A percentile compares a stretch with the other conserved stretches of the same genome.
Evolutionary conservation across 495 filamentous ascomycete species (phyloP).

Genomic region (Trichodelitschia bisporula): DNA sequence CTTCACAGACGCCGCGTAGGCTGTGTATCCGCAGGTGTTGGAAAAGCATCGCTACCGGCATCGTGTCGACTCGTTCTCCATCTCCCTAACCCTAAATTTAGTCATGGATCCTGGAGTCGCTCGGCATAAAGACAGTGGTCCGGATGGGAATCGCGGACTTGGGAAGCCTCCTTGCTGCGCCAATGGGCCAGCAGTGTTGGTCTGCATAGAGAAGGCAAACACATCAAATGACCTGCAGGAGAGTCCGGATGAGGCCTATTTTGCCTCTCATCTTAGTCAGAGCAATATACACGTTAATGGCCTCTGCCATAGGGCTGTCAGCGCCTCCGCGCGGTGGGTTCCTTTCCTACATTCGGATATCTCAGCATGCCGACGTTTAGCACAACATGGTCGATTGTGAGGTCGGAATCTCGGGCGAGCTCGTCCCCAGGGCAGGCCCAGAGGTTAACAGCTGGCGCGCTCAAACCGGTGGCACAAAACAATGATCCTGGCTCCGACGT

Average conservation of each 20-base stretch:
- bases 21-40: constrained; percentile 19
- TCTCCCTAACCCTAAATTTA: constrained; percentile 24
- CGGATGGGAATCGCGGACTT: constrained; percentile 19
- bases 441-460: no score
- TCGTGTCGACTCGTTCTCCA: constrained; percentile 24
- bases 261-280: neutral
- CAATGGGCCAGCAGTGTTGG: constrained; percentile 31
- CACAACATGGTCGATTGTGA: constrained; percentile 24
- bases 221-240: constrained; percentile 21
- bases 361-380: constrained; percentile 31
- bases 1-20: constrained; percentile 31
- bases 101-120: constrained; percentile 22
- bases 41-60: neutral
- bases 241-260: constrained; percentile 1
- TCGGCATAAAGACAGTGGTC: constrained; percentile 27
- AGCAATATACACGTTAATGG: neutral
- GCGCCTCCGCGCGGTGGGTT: neutral
- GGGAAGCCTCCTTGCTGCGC: constrained; percentile 26
- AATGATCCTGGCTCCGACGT: constrained; percentile 19
- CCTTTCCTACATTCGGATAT: constrained; percentile 25
- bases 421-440: constrained; percentile 13
- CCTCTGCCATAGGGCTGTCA: neutral
- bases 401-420: constrained; percentile 10
- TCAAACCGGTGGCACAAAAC: constrained; percentile 1
- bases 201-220: constrained; percentile 28